Evolutionary conservation across 2,329 filamentous ascomycete genomes (phyloP).

Genomic region (Chaetothyriales sp.): DNA sequence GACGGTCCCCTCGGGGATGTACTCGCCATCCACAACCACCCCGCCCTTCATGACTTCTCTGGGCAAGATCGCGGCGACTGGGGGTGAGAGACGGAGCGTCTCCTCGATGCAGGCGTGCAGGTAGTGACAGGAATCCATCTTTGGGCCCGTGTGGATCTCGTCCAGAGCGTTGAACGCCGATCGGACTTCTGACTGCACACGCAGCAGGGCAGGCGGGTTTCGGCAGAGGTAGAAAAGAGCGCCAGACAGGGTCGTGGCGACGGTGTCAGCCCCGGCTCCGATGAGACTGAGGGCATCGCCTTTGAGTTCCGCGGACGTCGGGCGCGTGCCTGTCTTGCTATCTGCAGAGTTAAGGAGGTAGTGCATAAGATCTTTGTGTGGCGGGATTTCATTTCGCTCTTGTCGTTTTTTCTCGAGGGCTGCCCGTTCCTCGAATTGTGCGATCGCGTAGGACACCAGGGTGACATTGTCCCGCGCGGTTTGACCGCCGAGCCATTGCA

Average conservation of each 20-base stretch:
- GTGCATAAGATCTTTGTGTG: conserved; percentile 61
- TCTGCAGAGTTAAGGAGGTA: conserved; percentile 57
- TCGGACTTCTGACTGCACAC: conserved; percentile 23
- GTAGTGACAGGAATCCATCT: conserved; percentile 25
- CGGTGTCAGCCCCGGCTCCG: conserved; percentile 57
- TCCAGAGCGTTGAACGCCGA: conserved; percentile 22
- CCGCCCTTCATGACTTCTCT: conserved; percentile 21
- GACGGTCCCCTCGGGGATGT: conserved; percentile 20
- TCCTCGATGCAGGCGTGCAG: conserved; percentile 30
- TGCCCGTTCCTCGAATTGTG: conserved; percentile 1
- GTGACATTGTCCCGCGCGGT: conserved; percentile 9
- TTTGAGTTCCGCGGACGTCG: conserved; percentile 52
- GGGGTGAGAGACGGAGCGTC: conserved; percentile 26
- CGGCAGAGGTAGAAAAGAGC: conserved; percentile 29
- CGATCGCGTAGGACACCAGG: conserved; percentile 7
- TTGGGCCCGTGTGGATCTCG: conserved; percentile 26
- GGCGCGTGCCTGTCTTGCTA: conserved; percentile 53
- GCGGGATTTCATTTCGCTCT: conserved; percentile 45
- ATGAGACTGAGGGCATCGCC: conserved; percentile 57
- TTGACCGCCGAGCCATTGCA: conserved; percentile 13
- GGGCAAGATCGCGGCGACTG: conserved; percentile 17
- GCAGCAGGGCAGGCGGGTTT: conserved; percentile 18
- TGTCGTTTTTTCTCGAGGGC: conserved; percentile 9
- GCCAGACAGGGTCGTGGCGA: conserved; percentile 43
- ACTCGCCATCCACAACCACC: conserved; percentile 20